Base-by-base conservation (phyloP, 1,284 basidiomycete species). In the Cutaneotrichosporon sp. region DNA sequence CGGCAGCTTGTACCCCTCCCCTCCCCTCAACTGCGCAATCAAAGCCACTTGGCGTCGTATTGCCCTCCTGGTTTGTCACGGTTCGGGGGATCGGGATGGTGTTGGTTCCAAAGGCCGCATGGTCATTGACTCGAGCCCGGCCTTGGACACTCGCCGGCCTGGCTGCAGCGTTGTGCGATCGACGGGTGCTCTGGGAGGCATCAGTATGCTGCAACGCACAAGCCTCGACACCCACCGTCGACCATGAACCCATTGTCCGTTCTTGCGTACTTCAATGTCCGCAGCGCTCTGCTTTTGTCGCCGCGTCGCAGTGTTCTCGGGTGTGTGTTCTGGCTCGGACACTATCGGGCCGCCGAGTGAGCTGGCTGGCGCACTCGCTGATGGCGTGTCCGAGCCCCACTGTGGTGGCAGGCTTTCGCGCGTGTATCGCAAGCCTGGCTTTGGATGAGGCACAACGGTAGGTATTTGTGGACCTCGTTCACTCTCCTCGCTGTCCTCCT, bases 131-230 rank as follows among this genome's bases (percentile, higher is more conserved):
- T 93, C 90, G 60, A 93, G 74, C 33, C 90, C 90, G 4, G 90
- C 90, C 74, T 93, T 93, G 69, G 86, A 89, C 52, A 90, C 88
- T 54, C 90, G 78, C 55, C 90, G 76, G 77, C 87, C 80, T 18
- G 90, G 90, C 70, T 91, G 89, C 57, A 92, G 74, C 21, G 90
- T 92, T 40, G 78, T 84, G 73, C 88, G 86, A 67, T 91, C 82
- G 20, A 92, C 89, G 1, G 90, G 89, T 22, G 88, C 88, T 43
- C 73, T 73, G 61, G 9, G 10, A 30, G 7, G 26, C 15, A 13
- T 34, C 36, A 48, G 37, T n/a, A 33, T n/a, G 8, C 13, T 46
- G 44, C 14, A 12, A 13, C 21, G 18, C 17, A 36, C 10, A 22
- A 46, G 4, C 4, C n/a, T 26, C 5, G 17, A n/a, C 21, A 69